Evolutionary conservation across 2,329 filamentous ascomycete species (phyloP).

Genomic region (Trichoderma arundinaceum): DNA sequence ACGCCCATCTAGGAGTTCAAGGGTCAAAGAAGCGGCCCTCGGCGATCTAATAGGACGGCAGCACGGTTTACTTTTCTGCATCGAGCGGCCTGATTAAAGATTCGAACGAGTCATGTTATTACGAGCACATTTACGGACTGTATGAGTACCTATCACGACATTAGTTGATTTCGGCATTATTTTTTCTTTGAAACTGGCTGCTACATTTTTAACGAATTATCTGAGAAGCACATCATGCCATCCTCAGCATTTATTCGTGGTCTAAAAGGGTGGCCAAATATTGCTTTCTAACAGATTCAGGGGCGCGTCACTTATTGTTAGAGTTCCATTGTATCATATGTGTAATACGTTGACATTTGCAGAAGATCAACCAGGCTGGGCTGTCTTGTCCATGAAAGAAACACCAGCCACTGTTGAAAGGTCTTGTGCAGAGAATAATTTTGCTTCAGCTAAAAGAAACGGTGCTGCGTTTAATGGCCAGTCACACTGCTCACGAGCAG

Average conservation of each 20-base stretch:
- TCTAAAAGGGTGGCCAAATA: conserved; percentile 5
- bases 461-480: neutral
- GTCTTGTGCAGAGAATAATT: conserved; percentile 2
- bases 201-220: conserved; percentile 29
- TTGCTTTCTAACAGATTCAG: conserved; percentile 23
- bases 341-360: conserved; percentile 34
- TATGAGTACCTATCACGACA: conserved; percentile 39
- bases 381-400: neutral
- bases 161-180: conserved; percentile 30
- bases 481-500: neutral
- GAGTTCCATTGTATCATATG: conserved; percentile 37
- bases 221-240: conserved; percentile 26
- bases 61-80: neutral
- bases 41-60: neutral
- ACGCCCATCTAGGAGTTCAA: conserved; percentile 20
- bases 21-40: conserved; percentile 12
- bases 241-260: conserved; percentile 21
- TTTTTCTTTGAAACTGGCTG: conserved; percentile 37
- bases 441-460: neutral
- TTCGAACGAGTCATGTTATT: conserved; percentile 42
- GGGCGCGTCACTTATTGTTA: conserved; percentile 28
- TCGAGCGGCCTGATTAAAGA: conserved; percentile 27
- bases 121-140: conserved; percentile 44
- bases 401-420: neutral
- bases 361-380: neutral